A percentile compares a stretch with the other conserved stretches of the same genome.
Conservation (phyloP, 176 grass and related monocot genomes). For the Otatea glauca region DNA sequence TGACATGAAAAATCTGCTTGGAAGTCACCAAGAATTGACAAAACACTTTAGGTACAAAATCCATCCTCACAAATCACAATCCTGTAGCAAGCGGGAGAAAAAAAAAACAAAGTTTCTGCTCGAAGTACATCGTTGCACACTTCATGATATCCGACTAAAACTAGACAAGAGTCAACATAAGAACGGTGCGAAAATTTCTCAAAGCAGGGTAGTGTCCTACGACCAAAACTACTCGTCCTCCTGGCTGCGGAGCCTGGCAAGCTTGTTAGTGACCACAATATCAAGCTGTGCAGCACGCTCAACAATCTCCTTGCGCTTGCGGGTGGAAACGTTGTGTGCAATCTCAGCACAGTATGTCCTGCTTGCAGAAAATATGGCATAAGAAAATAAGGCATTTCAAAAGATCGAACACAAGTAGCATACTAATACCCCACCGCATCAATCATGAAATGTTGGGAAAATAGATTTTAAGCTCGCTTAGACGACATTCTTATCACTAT, state of each 20-base stretch:
- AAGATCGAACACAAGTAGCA: background rate
- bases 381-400: background rate
- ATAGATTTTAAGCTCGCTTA: background rate
- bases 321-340: constrained; percentile 69
- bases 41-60: background rate
- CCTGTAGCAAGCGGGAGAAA: too few relatives aligned
- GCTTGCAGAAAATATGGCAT: background rate
- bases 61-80: background rate
- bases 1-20: background rate
- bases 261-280: constrained; percentile 70
- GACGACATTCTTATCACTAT: background rate
- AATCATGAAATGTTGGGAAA: background rate
- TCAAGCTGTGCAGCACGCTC: constrained; percentile 83
- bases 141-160: constrained; percentile 14
- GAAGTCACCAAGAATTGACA: background rate
- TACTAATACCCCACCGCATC: background rate
- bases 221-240: constrained; percentile 66
- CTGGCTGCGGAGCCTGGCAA: constrained; percentile 80
- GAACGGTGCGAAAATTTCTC: background rate
- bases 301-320: constrained; percentile 80
- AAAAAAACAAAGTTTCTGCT: background rate
- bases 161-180: background rate
- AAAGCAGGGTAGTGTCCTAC: background rate
- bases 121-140: background rate
- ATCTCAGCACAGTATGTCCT: constrained; percentile 87